Evolutionary conservation across 148 eudicot genomes (phyloP), one percentile per base, ranked within the genome.

Genomic region (Vaccinium corymbosum): DNA sequence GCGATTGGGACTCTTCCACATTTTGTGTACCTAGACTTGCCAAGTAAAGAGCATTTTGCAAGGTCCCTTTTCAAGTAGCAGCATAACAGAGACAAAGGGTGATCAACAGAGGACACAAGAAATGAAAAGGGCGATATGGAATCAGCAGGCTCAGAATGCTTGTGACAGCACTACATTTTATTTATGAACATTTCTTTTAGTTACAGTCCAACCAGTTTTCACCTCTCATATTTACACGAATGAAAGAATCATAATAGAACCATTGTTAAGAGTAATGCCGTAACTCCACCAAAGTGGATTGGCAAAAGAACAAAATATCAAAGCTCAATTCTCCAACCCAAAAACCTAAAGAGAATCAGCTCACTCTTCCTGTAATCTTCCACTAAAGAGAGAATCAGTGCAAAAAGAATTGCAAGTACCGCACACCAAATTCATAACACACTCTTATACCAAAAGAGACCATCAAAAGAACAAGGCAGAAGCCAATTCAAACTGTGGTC

Each of bases 321-420:
- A 17, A 66, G 83, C 77, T 50, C 9, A 25, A 66, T 68, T 81
- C 83, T 51, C 77, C 49, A 81, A 27, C 50, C 59, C 68, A 81
- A 81, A 79, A 81, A 15, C 76, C 83, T 25, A 68, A 9, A 50
- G 77, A 81, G 83, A 81, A 81, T 50, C 57, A 68, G 62, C 77
- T 42, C 27, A 25, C 46, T 46, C 25, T 48, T 46, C 76, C 19
- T 16, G n/a, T 81, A 12, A 27, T 29, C 76, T 25, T 29, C 76
- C 20, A 49, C 25, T 49, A 50, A 16, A 50, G 20, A 56, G 7
- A 46, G 72, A 79, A 27, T 27, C 38, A 52, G 61, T 27, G 25
- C 59, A 51, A 78, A 38, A 52, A 16, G 81, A 78, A 16, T 17
- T 11, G 20, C 20, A 56, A 49, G 68, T 15, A n/a, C 27, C 4